Evolutionary conservation across 768 basidiomycete species (phyloP).

Genomic region (Tulasnella sp.): DNA sequence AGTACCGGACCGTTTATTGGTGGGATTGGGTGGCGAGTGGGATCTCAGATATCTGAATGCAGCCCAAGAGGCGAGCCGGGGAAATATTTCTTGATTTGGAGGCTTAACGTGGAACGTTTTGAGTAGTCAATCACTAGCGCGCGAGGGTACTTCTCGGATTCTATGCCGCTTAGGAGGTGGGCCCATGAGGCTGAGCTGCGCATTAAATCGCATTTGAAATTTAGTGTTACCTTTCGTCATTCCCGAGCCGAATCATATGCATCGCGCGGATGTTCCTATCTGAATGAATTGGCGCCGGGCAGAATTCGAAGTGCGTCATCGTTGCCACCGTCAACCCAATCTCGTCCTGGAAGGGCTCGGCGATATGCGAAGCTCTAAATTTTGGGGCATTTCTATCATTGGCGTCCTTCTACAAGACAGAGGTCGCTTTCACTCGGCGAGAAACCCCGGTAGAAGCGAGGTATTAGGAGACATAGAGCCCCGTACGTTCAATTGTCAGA

Average conservation of each 20-base stretch:
- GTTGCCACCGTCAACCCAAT: background rate
- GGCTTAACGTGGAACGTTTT: background rate
- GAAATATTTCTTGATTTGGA: background rate
- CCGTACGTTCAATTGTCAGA: background rate
- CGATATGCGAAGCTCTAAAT: background rate
- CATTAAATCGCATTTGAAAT: background rate
- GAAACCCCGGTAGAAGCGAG: background rate
- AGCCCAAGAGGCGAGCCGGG: background rate
- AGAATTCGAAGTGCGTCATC: background rate
- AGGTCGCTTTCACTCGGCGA: background rate
- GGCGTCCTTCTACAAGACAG: background rate
- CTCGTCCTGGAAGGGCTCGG: background rate
- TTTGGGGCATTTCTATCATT: background rate
- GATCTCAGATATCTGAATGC: background rate
- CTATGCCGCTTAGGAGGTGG: background rate
- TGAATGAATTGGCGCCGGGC: background rate
- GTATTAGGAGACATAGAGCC: background rate
- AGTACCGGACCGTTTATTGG: background rate
- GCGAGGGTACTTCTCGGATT: background rate
- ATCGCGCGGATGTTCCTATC: background rate
- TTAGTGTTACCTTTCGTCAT: background rate
- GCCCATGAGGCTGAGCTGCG: background rate
- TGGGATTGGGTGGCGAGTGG: background rate
- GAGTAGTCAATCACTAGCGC: background rate
- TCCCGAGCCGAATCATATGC: background rate